These are phyloP conservation scores for Colletotrichum sp. DNA, from an alignment of 2,329 filamentous ascomycete genomes.

Conservation along the genomic window DNA sequence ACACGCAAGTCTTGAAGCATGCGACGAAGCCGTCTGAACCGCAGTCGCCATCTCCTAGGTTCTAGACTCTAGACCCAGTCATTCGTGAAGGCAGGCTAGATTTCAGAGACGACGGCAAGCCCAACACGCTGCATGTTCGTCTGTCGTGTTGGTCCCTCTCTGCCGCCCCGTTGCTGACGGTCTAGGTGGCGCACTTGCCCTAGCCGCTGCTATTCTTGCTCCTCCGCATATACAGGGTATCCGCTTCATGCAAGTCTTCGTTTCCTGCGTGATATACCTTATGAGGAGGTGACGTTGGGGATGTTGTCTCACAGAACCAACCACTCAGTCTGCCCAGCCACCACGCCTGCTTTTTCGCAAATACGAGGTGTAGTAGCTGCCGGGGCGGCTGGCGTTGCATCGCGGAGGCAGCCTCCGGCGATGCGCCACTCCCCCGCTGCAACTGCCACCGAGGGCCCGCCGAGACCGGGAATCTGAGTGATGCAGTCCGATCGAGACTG, in stretches of 20 bases:
- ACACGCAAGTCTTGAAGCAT: not conserved
- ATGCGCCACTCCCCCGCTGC: not conserved
- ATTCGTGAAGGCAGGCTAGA: not conserved
- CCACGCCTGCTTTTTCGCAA: not conserved
- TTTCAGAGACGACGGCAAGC: not conserved
- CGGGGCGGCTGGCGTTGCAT: constrained; percentile 13
- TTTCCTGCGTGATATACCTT: not conserved
- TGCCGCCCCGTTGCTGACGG: not conserved
- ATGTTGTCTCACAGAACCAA: constrained; percentile 4
- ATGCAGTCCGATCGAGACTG: not conserved
- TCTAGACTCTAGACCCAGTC: not conserved
- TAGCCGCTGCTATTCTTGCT: not conserved
- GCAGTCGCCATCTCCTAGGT: not conserved
- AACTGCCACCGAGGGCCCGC: not conserved
- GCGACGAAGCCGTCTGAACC: not conserved
- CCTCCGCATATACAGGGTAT: not conserved
- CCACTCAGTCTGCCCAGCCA: not conserved
- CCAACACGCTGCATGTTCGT: not conserved
- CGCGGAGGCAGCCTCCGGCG: not conserved
- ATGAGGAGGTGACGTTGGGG: not conserved
- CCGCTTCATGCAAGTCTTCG: not conserved
- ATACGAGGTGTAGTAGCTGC: constrained; percentile 15
- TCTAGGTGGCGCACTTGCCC: not conserved
- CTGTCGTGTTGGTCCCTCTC: not conserved
- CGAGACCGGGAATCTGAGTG: not conserved